phyloP scores from a whole-genome alignment of 129 eudicot species.

The Flaveria ramosissima region DNA sequence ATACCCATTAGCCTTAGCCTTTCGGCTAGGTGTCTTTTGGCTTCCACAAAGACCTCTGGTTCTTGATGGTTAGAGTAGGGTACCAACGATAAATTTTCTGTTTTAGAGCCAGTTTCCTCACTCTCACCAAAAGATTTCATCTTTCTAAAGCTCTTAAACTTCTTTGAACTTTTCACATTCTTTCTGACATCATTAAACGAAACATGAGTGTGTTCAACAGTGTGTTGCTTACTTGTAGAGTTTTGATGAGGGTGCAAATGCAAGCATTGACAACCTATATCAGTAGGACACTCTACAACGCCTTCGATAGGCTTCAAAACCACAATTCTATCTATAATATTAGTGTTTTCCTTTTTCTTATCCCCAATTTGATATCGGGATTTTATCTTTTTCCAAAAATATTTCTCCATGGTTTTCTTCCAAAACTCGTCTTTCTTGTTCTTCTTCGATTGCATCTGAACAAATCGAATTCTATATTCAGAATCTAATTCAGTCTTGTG shows the following conservation, averaged over 20 bases:
- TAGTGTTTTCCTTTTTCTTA: constrained; percentile 29
- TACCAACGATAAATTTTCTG: constrained; percentile 23
- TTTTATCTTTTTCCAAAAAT: constrained; percentile 37
- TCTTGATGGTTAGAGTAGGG: constrained; percentile 32
- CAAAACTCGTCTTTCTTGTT: constrained; percentile 14
- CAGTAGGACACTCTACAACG: constrained; percentile 23
- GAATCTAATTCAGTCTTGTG: neutral
- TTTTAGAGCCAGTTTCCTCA: constrained; percentile 7
- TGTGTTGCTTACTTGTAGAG: constrained; percentile 29
- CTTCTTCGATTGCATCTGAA: constrained; percentile 32
- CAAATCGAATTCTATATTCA: neutral
- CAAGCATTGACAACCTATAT: constrained; percentile 46
- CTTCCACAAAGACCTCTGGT: constrained; percentile 56
- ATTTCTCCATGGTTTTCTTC: constrained; percentile 32
- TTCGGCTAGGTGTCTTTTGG: constrained; percentile 61
- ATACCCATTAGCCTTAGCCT: constrained; percentile 43
- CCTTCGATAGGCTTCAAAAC: constrained; percentile 36
- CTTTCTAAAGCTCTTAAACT: constrained; percentile 24
- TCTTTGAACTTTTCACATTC: constrained; percentile 18
- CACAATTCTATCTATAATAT: constrained; percentile 36
- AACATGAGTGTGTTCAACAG: constrained; percentile 27
- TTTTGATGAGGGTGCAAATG: constrained; percentile 33
- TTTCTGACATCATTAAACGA: constrained; percentile 30
- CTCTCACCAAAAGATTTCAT: constrained; percentile 16
- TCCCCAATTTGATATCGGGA: constrained; percentile 26